Evolutionary conservation across 2,329 filamentous ascomycete genomes (phyloP).

Genomic region (Fusarium sp.): DNA sequence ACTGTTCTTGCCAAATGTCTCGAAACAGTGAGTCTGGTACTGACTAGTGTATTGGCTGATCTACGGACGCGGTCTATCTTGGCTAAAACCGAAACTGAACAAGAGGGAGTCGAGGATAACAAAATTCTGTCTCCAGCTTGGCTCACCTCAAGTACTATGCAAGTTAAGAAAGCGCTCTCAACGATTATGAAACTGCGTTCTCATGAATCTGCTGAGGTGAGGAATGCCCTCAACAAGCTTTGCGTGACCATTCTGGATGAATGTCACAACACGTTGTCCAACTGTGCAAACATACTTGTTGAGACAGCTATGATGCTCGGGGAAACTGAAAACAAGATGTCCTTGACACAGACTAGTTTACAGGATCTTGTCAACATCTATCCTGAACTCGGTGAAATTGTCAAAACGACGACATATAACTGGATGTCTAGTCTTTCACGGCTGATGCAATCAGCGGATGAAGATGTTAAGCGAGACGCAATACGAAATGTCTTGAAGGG

Average conservation of each 20-base stretch:
- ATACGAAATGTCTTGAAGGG: constrained; percentile 82
- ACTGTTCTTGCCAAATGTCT: constrained; percentile 73
- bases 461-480: constrained; percentile 77
- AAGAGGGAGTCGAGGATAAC: constrained; percentile 39
- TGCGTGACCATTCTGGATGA: constrained; percentile 83
- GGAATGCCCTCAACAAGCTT: constrained; percentile 73
- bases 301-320: constrained; percentile 83
- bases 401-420: constrained; percentile 79
- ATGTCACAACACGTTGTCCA: constrained; percentile 77
- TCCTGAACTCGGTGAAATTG: constrained; percentile 68
- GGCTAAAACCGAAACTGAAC: constrained; percentile 48
- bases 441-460: constrained; percentile 85
- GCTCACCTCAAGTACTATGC: constrained; percentile 82
- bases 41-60: constrained; percentile 69
- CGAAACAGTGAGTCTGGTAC: constrained; percentile 65
- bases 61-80: constrained; percentile 63
- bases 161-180: constrained; percentile 85
- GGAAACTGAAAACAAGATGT: constrained; percentile 57
- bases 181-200: constrained; percentile 80
- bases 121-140: constrained; percentile 67
- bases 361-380: constrained; percentile 73
- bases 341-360: constrained; percentile 62
- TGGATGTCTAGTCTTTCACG: constrained; percentile 87
- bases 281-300: constrained; percentile 77
- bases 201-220: constrained; percentile 77